Conservation (phyloP, 2,329 filamentous ascomycete genomes). For the Penicillium sp. region DNA sequence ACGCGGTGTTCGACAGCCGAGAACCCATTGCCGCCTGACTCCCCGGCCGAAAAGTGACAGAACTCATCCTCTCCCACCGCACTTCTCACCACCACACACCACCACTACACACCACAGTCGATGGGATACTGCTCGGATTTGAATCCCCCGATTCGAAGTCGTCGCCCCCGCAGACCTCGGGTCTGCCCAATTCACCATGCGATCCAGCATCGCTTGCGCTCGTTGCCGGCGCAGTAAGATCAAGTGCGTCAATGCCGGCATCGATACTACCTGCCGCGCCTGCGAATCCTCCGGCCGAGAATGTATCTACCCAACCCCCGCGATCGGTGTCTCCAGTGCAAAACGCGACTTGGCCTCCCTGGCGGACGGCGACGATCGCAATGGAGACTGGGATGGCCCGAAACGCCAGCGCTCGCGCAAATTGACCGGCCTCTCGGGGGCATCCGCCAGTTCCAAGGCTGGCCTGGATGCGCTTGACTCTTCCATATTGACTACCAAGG, state of each 20-base stretch:
- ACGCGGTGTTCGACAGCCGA: conserved; percentile 9
- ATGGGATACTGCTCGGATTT: conserved; percentile 10
- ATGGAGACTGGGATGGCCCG: conserved; percentile 48
- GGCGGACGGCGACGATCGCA: conserved; percentile 44
- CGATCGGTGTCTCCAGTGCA: conserved; percentile 39
- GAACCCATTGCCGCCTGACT: conserved; percentile 6
- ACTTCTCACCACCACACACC: too few relatives aligned
- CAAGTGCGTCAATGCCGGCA: conserved; percentile 81
- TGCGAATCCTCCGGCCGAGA: conserved; percentile 74
- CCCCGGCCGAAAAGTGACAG: neutral
- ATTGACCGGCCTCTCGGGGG: conserved; percentile 33
- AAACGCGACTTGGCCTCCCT: conserved; percentile 45
- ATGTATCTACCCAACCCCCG: conserved; percentile 68
- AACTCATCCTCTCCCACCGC: neutral
- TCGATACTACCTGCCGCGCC: conserved; percentile 71
- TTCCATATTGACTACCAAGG: conserved; percentile 54
- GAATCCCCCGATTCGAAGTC: neutral
- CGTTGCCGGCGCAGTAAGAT: conserved; percentile 81
- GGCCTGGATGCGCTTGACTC: conserved; percentile 54
- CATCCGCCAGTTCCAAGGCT: conserved; percentile 38
- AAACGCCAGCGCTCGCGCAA: conserved; percentile 48
- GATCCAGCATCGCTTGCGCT: conserved; percentile 78
- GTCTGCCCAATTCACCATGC: conserved; percentile 52
- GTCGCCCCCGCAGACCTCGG: conserved; percentile 13
- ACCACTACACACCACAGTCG: conserved; percentile 2